Conservation (phyloP, 2,329 filamentous ascomycete genomes). For the Talaromyces sp. region DNA sequence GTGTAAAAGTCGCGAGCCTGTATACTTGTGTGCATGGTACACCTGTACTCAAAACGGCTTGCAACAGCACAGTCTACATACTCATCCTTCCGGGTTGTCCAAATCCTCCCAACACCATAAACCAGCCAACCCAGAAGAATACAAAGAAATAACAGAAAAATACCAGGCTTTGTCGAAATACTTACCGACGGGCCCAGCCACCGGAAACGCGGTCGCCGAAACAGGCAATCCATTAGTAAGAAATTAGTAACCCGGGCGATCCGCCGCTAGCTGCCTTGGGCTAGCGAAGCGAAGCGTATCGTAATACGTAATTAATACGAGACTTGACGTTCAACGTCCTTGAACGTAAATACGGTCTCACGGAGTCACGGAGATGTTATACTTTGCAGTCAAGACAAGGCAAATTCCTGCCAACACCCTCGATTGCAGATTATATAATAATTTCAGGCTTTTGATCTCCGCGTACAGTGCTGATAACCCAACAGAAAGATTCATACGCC, state of each 20-base stretch:
- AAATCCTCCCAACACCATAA: too few species aligned
- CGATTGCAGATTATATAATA: too few species aligned
- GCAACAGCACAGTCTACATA: too few species aligned
- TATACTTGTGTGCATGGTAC: too few species aligned
- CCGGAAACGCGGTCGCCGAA: not conserved
- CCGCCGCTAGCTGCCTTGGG: not conserved
- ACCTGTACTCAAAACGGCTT: too few species aligned
- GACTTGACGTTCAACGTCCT: too few species aligned
- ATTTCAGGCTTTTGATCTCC: not conserved
- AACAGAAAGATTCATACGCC: not conserved
- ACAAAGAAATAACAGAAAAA: too few species aligned
- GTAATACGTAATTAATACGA: too few species aligned
- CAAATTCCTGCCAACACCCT: not conserved
- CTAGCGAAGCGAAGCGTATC: not conserved
- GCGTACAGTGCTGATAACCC: not conserved
- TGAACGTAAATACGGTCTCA: too few species aligned
- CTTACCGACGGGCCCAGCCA: not conserved
- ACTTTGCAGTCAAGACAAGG: not conserved
- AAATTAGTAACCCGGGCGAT: not conserved
- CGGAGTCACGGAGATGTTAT: too few species aligned
- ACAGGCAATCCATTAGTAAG: not conserved
- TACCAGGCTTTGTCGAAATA: not conserved
- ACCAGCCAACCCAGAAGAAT: too few species aligned
- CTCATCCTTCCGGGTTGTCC: too few species aligned
- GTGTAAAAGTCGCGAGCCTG: not conserved